Conservation (phyloP, 306 rosid genomes). For the Glycine tomentella region DNA sequence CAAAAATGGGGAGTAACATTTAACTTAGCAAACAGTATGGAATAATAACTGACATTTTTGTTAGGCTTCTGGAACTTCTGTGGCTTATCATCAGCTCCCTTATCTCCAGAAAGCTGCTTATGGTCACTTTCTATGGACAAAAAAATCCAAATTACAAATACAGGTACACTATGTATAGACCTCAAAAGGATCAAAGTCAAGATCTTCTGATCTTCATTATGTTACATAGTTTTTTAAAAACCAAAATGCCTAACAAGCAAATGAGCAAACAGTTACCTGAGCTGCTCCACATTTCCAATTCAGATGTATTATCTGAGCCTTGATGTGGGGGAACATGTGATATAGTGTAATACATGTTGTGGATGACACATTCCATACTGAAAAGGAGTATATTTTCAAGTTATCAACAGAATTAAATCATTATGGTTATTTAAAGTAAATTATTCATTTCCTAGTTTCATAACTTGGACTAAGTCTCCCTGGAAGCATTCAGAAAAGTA, state of each 20-base stretch:
- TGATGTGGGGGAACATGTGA: conserved; percentile 63
- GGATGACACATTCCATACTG: conserved; percentile 66
- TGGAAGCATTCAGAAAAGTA: background rate
- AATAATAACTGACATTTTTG: conserved; percentile 52
- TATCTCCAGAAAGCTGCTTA: conserved; percentile 54
- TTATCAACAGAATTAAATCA: conserved; percentile 31
- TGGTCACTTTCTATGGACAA: conserved; percentile 53
- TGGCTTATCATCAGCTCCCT: conserved; percentile 58
- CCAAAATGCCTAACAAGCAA: conserved; percentile 7
- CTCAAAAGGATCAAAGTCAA: conserved; percentile 22
- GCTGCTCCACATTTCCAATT: conserved; percentile 74
- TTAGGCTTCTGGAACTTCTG: conserved; percentile 54
- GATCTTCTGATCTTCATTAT: conserved; percentile 29
- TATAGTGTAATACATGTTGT: conserved; percentile 62
- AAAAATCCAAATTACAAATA: conserved; percentile 43
- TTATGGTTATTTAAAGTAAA: conserved; percentile 12
- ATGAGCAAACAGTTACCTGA: conserved; percentile 62
- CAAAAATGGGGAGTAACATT: conserved; percentile 12
- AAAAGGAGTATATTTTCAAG: conserved; percentile 39
- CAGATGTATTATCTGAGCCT: conserved; percentile 58
- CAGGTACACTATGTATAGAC: conserved; percentile 12
- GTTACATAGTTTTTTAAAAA: background rate
- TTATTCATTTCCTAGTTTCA: conserved; percentile 27
- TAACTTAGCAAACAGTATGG: conserved; percentile 33
- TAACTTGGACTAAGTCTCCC: conserved; percentile 5